Evolutionary conservation across 805 yeast species (phyloP), one percentile per base, ranked within the genome.

Genomic region (Metschnikowia peoriensis): DNA sequence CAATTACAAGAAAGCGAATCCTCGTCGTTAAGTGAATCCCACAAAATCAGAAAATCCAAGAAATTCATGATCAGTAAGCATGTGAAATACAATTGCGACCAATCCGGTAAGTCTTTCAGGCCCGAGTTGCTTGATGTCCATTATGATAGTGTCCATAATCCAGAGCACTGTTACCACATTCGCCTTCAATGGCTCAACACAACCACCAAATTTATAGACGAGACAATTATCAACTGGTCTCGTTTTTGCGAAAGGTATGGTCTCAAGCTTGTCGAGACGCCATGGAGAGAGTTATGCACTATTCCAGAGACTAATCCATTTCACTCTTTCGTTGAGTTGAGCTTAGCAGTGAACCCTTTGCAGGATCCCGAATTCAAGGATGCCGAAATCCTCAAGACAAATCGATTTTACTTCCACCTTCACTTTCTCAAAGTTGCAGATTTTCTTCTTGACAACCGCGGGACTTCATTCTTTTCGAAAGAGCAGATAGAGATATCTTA

Each of bases 121-220:
- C 86, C 87, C 0, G 99, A 94, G 60, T 68, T 84, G 2, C 75
- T 91, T 43, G 83, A 84, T 6, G 90, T 94, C 1, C 97, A 93
- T 68, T 89, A 89, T 63, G 99, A 94, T 65, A 79, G 85, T 42
- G 92, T 92, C 3, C 97, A 91, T 66, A 93, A 92, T 64, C 97
- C 97, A 0, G 93, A 88, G 59, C 96, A 92, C 62, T 92, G 97
- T 64, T 94, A 85, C 72, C 98, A 93, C 63, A 79, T 94, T 34
- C 76, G 97, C 44, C 67, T 93, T 12, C 97, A 94, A 65, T 94
- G 99, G 99, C 71, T 93, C 34, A 89, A 88, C 54, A 84, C 96
- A 0, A 90, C 98, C 0, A 87, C 96, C 1, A 88, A 88, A 64
- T 70, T 71, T 49, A 66, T 71, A 41, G 97, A 91, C 53, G 96